Evolutionary conservation across 1,139 yeast species (phyloP), one percentile per base, ranked within the genome.

Genomic region (Kurtzmaniella natalensis): DNA sequence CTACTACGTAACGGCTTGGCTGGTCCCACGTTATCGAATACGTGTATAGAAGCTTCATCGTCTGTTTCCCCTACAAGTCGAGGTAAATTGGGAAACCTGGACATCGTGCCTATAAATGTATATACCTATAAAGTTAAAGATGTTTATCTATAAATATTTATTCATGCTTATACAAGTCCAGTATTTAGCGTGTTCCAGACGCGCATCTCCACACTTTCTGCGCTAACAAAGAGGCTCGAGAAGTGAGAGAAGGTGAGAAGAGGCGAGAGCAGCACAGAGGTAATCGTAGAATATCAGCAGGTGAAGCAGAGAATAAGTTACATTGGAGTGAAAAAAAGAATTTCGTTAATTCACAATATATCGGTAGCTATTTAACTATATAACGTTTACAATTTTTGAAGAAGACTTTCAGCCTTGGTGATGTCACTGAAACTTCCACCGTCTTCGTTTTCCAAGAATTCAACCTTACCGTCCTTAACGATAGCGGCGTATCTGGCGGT

Each of bases 401-500:
- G 59, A 32, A 81, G 70, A 36, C 78, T 76, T 23, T 74, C 78
- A 34, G 75, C 79, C 38, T 81, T 70, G 33, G 86, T 76, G 41
- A 77, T 47, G 16, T 55, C 85, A 34, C 80, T 70, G 49, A 74
- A 85, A 31, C 68, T 84, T 38, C 48, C 53, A 23, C 67, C 60
- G 31, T 65, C 77, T 61, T 87, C 96, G 52, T 69, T 71, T 44
- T 76, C 89, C 35, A 79, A 65, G 57, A 81, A 85, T 33, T 62
- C 60, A 45, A 85, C 75, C 40, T 65, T 64, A 45, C 89, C 89
- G 47, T 78, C 77, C 18, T 53, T 52, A 38, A 84, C 76, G 42
- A 85, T 68, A 37, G 79, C 59, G 37, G 89, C 89, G 59, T 76
- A 86, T 60, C 95, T 76, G 35, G 72, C 70, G 40, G 85, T 76